phyloP scores from a whole-genome alignment of 2,329 filamentous ascomycete species.

The Monilinia aucupariae region DNA sequence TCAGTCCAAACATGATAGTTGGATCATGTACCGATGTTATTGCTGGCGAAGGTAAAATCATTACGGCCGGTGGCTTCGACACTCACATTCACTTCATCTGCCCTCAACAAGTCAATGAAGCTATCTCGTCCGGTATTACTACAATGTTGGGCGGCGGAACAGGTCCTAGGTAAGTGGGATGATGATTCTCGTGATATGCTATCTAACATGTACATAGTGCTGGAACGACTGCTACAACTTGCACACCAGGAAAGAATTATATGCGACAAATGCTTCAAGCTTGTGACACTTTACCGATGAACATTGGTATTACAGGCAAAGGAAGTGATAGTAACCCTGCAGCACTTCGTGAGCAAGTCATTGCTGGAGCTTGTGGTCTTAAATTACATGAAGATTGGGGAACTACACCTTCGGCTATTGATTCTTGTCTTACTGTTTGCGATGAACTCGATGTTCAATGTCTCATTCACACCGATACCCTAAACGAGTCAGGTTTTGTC shows the following conservation, averaged over 20 bases:
- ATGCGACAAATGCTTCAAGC: conserved; percentile 88
- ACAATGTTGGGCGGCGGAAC: conserved; percentile 88
- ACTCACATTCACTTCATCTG: conserved; percentile 93
- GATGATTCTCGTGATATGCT: neutral
- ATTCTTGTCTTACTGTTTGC: conserved; percentile 77
- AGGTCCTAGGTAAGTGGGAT: conserved; percentile 62
- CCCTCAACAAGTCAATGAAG: conserved; percentile 82
- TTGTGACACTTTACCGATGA: conserved; percentile 73
- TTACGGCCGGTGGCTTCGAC: conserved; percentile 87
- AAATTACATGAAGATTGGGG: conserved; percentile 98
- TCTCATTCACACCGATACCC: conserved; percentile 89
- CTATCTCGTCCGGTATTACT: conserved; percentile 79
- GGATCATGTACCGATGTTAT: conserved; percentile 89
- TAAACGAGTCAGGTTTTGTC: conserved; percentile 97
- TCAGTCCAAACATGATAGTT: conserved; percentile 71
- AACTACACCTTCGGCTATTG: conserved; percentile 82
- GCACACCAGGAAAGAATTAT: conserved; percentile 78
- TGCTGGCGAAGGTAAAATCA: conserved; percentile 81
- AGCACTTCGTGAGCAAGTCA: conserved; percentile 72
- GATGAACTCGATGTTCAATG: conserved; percentile 91
- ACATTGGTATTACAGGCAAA: conserved; percentile 88
- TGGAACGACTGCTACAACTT: conserved; percentile 86
- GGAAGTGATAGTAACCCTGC: conserved; percentile 73
- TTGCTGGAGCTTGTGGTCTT: conserved; percentile 80
- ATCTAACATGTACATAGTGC: conserved; percentile 47